Evolutionary conservation across 495 filamentous ascomycete genomes (phyloP), one percentile per base, ranked within the genome.

Genomic region (Xylaria flabelliformis): DNA sequence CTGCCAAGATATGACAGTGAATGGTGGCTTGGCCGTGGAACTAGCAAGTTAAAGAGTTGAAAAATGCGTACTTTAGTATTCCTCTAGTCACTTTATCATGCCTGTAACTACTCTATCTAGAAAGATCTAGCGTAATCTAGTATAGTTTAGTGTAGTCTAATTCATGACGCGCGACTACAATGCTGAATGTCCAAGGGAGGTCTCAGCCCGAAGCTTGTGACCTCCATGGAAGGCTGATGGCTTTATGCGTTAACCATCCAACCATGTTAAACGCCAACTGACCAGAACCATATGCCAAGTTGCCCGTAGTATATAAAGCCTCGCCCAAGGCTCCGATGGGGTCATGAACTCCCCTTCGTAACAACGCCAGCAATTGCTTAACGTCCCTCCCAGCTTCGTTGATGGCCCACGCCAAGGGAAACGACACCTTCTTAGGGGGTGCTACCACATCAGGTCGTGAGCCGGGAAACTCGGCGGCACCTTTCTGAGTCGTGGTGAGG

Each of bases 391-490:
- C 46, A 1, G 46, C 69, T 44, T 71, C 59, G 17, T 55, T 71
- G 19, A 71, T 1, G 4, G 46, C 59, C 69, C 69, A 71, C 29
- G 69, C 36, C 24, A 71, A 55, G 10, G 69, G 69, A 46, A 71
- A 71, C 9, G 69, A 64, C 15, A 24, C 46, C 21, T 15, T 71
- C 34, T 26, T 63, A 3, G 69, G 69, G 13, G 69, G 69, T 24
- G 69, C 59, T 3, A 64, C 19, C 17, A 71, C 69, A 2, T 64
- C 19, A 19, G 69, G 69, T 41, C 69, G 58, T 42, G 69, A 71
- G 46, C 69, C 69, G 24, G 69, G 69, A 24, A 71, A 71, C 42
- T 63, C 69, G 21, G 69, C 69, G 29, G 69, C 69, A 17, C 69
- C 69, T 42, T 46, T 71, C 7, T 61, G 44, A 4, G 59, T 48